Evolutionary conservation across 2,329 filamentous ascomycete species (phyloP).

Genomic region (Epichloe bromicola): DNA sequence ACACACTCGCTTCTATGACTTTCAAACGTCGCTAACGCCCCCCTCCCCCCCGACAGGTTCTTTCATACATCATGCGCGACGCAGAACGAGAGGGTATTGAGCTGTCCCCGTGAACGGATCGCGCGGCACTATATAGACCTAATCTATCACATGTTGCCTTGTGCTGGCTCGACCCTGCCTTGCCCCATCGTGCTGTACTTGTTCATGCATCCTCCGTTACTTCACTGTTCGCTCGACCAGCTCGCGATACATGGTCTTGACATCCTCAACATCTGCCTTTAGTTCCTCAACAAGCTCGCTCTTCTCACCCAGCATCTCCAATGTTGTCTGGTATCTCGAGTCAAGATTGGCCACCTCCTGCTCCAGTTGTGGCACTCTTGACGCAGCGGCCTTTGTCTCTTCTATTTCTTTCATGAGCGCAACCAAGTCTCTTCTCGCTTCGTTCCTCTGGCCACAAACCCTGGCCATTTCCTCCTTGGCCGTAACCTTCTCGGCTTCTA

Average conservation of each 20-base stretch:
- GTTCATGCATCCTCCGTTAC: constrained; percentile 21
- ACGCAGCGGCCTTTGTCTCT: constrained; percentile 46
- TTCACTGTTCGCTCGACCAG: constrained; percentile 74
- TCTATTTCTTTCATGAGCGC: constrained; percentile 79
- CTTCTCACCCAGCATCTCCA: constrained; percentile 95
- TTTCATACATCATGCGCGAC: constrained; percentile 61
- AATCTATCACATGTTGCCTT: not conserved
- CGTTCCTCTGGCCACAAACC: constrained; percentile 75
- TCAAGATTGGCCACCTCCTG: constrained; percentile 55
- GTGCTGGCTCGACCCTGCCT: not conserved
- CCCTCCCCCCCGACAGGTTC: constrained; percentile 37
- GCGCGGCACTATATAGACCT: not conserved
- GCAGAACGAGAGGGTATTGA: constrained; percentile 79
- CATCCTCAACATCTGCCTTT: constrained; percentile 73
- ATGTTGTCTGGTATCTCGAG: constrained; percentile 72
- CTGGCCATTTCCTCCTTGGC: constrained; percentile 75
- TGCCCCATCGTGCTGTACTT: not conserved
- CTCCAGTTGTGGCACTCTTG: constrained; percentile 52
- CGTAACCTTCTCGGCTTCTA: constrained; percentile 85
- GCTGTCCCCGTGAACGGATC: constrained; percentile 19
- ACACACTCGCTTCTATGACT: not conserved
- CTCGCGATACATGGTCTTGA: constrained; percentile 94
- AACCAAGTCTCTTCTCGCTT: constrained; percentile 85
- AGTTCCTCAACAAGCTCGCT: constrained; percentile 90
- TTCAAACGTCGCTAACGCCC: constrained; percentile 3